Evolutionary conservation across 129 eudicot genomes (phyloP).

Genomic region (Flaveria trinervia): DNA sequence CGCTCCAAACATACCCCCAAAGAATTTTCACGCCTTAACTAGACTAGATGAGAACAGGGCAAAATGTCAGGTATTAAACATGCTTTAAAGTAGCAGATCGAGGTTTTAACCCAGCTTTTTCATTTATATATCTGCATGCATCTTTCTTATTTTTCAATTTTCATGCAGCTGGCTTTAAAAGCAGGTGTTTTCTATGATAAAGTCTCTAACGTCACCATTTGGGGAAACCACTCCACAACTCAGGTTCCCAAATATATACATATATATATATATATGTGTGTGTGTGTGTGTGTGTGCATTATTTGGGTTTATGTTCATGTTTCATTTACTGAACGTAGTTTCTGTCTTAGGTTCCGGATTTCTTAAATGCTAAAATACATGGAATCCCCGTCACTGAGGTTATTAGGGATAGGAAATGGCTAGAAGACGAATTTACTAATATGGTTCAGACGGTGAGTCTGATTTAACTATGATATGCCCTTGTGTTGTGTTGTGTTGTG

Average conservation of each 20-base stretch:
- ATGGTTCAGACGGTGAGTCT: slow-evolving; percentile 76
- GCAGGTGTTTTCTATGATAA: slow-evolving; percentile 98
- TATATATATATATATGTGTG: too few species aligned
- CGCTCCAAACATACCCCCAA: slow-evolving; percentile 94
- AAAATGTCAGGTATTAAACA: slow-evolving; percentile 76
- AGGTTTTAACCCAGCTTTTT: neutral
- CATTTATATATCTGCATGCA: neutral
- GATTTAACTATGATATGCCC: neutral
- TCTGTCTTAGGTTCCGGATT: slow-evolving; percentile 80
- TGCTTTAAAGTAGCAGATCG: neutral
- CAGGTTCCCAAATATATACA: slow-evolving; percentile 48
- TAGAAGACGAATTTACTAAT: slow-evolving; percentile 90
- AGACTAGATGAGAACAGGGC: slow-evolving; percentile 99
- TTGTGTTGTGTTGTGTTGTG: neutral
- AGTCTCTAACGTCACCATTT: slow-evolving; percentile 92
- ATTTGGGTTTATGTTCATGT: neutral
- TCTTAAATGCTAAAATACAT: slow-evolving; percentile 75
- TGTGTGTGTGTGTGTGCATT: too few species aligned
- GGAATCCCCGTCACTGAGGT: slow-evolving; percentile 87
- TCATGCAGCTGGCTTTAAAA: slow-evolving; percentile 80
- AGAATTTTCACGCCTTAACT: slow-evolving; percentile 95
- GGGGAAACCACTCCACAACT: slow-evolving; percentile 99
- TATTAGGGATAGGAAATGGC: slow-evolving; percentile 85
- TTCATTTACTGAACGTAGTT: slow-evolving; percentile 16
- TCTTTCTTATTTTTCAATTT: neutral